Evolutionary conservation across 2,329 filamentous ascomycete genomes (phyloP).

Genomic region (Calonectria pseudoturangicola): DNA sequence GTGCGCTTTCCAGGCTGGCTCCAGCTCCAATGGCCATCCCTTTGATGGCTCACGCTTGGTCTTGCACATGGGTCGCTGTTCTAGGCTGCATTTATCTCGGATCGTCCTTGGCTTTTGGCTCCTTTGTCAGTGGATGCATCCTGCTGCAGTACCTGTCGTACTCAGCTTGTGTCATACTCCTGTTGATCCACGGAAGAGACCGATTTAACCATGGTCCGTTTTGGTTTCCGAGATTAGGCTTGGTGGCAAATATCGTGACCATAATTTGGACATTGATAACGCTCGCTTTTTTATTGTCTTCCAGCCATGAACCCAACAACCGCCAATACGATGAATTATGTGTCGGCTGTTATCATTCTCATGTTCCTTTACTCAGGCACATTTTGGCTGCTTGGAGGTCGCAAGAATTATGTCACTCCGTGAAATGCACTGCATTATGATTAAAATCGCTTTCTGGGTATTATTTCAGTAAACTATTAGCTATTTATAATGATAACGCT

Average conservation of each 20-base stretch:
- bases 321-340: constrained; percentile 17
- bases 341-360: constrained; percentile 17
- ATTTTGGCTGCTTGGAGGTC: constrained; percentile 12
- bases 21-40: constrained; percentile 3
- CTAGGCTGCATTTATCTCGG: constrained; percentile 22
- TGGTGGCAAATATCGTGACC: constrained; percentile 13
- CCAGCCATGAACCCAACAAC: background rate
- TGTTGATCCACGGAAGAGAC: background rate
- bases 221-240: constrained; percentile 23
- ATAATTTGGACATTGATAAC: constrained; percentile 5
- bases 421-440: background rate
- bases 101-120: constrained; percentile 16
- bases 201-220: constrained; percentile 12
- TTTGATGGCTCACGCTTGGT: constrained; percentile 28
- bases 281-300: constrained; percentile 21
- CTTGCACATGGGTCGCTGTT: constrained; percentile 22
- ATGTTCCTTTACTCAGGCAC: constrained; percentile 18
- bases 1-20: constrained; percentile 4
- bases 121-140: constrained; percentile 18
- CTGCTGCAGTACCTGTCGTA: constrained; percentile 31
- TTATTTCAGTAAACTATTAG: too few species aligned
- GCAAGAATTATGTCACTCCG: constrained; percentile 13
- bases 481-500: too few species aligned
- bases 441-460: too few species aligned
- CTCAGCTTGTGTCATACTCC: background rate